A percentile compares a stretch with the other conserved stretches of the same genome.
phyloP scores from a whole-genome alignment of 441 rosid species.

The Gossypium aridum region DNA sequence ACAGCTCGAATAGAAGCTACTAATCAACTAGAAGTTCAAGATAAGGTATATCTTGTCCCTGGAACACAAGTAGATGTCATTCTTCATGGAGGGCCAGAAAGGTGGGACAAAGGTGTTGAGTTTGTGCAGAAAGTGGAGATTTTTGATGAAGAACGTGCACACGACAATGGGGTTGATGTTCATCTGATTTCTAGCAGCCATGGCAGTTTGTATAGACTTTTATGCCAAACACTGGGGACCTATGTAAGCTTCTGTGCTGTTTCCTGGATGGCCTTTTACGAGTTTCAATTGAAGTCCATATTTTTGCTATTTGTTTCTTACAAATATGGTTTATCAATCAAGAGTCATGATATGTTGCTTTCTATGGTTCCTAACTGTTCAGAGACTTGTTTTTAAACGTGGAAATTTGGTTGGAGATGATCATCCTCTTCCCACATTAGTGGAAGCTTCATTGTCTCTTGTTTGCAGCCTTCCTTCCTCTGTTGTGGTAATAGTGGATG shows the following conservation, averaged over 20 bases:
- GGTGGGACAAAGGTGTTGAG: constrained; percentile 60
- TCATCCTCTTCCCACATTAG: constrained; percentile 78
- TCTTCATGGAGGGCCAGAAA: constrained; percentile 88
- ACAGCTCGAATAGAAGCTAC: constrained; percentile 36
- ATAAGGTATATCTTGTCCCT: constrained; percentile 74
- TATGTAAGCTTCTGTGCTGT: constrained; percentile 51
- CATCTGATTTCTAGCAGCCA: constrained; percentile 34
- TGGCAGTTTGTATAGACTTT: constrained; percentile 47
- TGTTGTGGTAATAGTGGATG: constrained; percentile 73
- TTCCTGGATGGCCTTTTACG: constrained; percentile 1
- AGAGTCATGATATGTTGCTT: constrained; percentile 15
- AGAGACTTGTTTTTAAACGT: constrained; percentile 73
- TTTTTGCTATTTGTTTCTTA: not conserved
- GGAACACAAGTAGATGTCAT: constrained; percentile 70
- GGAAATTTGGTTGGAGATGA: constrained; percentile 79
- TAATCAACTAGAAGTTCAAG: constrained; percentile 37
- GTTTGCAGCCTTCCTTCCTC: constrained; percentile 73
- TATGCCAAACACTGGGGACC: constrained; percentile 58
- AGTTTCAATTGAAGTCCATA: not conserved
- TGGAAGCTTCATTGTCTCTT: constrained; percentile 52
- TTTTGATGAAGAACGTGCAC: constrained; percentile 31
- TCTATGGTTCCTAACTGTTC: constrained; percentile 27
- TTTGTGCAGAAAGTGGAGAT: constrained; percentile 54
- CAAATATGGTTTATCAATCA: not conserved
- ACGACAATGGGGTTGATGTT: constrained; percentile 37